Percentiles rank a stretch among this genome's conserved stretches.
Conservation (phyloP, 2,329 filamentous ascomycete genomes). For the Didymosphaeria variabile region DNA sequence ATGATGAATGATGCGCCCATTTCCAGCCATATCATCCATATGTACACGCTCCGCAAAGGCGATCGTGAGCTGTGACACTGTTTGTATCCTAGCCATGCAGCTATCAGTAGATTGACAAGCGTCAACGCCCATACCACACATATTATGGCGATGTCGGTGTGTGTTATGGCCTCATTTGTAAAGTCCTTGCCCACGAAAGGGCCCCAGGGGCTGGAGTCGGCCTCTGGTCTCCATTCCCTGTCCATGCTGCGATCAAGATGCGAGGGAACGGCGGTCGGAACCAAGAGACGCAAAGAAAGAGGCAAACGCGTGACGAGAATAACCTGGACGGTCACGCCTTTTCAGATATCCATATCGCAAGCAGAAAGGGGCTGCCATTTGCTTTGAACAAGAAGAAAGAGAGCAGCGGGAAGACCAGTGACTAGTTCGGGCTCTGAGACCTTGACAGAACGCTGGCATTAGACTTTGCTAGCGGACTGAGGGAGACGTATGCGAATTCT, state of each 20-base stretch:
- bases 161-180: slow-evolving; percentile 37
- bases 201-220: slow-evolving; percentile 24
- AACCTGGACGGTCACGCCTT: neutral
- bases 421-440: neutral
- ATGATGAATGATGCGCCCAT: slow-evolving; percentile 55
- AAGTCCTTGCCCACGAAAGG: slow-evolving; percentile 31
- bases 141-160: slow-evolving; percentile 43
- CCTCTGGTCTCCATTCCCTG: slow-evolving; percentile 21
- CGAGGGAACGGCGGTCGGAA: neutral
- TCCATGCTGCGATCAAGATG: slow-evolving; percentile 12
- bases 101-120: slow-evolving; percentile 34
- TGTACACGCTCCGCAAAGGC: slow-evolving; percentile 51
- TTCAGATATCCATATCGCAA: neutral
- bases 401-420: neutral
- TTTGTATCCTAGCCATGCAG: slow-evolving; percentile 44
- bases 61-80: slow-evolving; percentile 39
- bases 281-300: neutral
- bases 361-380: neutral
- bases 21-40: slow-evolving; percentile 61
- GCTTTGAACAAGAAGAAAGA: neutral
- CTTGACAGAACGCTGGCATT: neutral
- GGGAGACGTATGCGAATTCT: neutral
- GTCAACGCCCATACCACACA: slow-evolving; percentile 42
- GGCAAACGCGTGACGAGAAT: neutral
- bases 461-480: neutral